Evolutionary conservation across 176 grass and related monocot genomes (phyloP), one percentile per base, ranked within the genome.

Genomic region (Bolboschoenus planiculmis): DNA sequence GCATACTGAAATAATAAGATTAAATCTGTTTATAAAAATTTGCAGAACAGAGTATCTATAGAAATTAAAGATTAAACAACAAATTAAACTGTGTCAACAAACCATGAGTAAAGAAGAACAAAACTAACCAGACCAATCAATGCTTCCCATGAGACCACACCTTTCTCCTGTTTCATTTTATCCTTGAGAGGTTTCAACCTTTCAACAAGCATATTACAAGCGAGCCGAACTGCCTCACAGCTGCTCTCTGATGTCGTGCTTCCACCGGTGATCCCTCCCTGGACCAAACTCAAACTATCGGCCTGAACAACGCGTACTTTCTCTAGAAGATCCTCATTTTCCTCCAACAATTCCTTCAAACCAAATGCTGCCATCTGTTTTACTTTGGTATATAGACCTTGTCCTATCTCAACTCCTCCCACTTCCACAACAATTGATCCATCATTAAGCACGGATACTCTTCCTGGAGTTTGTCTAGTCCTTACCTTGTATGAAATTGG

Each of bases 301-400:
- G 88, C 90, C 73, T 97, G 94, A 81, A 97, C 84, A 54, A 97
- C 88, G 3, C 92, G 85, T 20, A 94, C 64, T 75, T 84, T 92
- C 10, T 94, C 90, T 8, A 94, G 42, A 60, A 97, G 90, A 56
- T 88, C 64, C 39, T 85, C 80, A 3, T 79, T 86, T 16, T 74
- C 85, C 9, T 88, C 89, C 29, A 57, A 90, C 15, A 97, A 23
- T 51, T 90, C 83, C 33, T 89, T 89, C 47, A 97, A 67, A 4
- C 63, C 86, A 42, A 88, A 97, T 40, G 90, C 91, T 0, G 94
- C 58, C 88, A 97, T 92, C 29, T 97, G 94, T 63, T 97, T 92
- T 60, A 91, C 94, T 79, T 97, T 97, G 34, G 94, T 94, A 87
- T 88, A 97, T 31, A 97, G 42, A 23, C 94, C 94, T 64, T 97